Evolutionary conservation across 345 rosid species (phyloP), one percentile per base, ranked within the genome.

Genomic region (Triadica sebifera): DNA sequence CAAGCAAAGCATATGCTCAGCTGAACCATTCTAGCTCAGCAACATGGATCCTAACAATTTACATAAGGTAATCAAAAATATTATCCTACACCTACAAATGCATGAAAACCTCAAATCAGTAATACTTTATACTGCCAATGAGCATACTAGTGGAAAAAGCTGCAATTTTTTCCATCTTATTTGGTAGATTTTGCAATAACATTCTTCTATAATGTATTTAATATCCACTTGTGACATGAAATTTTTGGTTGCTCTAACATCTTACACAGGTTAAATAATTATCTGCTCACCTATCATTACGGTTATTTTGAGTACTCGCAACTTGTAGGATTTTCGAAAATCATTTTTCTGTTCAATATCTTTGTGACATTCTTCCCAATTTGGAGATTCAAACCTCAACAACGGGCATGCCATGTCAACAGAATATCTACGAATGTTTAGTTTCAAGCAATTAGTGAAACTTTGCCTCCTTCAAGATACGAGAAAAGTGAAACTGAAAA

Each of bases 381-480:
- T 17, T 45, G 74, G 66, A 71, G 37, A 39, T 58, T 24, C 65
- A 29, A 29, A 29, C 34, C 2, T 29, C 1, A 29, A 29, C 24
- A 71, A 25, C 4, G 39, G 43, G 20, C n/a, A 25, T 24, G 38
- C 52, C 74, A 12, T 25, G n/a, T 20, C 37, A 41, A 70, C 13
- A 19, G 49, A 38, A 55, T 71, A 71, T 65, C 38, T 46, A 47
- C 75, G 17, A 19, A 59, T 24, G 45, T 67, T 6, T 46, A 45
- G 55, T 8, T 71, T 71, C 53, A 56, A 15, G 7, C 46, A 71
- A 22, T 71, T 24, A 60, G 57, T 60, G 75, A 17, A 25, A 46
- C 75, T 60, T 22, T 71, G 22, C 55, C 65, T 12, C 19, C 75
- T 45, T 46, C 55, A 8, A 71, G 17, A 13, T 57, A 22, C 58